Conservation (phyloP, 129 eudicot genomes). For the Calendula officinalis region DNA sequence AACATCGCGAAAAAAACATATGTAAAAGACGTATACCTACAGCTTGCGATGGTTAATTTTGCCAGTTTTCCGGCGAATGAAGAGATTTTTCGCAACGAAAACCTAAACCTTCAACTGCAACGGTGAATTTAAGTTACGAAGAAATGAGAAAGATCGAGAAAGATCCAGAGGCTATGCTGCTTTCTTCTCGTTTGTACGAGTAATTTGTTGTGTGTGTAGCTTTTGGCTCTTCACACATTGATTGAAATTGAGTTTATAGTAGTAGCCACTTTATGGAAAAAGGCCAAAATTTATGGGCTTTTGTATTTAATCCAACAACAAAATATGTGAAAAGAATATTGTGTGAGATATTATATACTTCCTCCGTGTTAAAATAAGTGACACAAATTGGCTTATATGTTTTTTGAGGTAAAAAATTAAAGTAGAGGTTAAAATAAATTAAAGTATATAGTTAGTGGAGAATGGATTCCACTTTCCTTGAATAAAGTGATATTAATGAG, state of each 20-base stretch:
- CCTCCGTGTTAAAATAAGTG: too few relatives aligned
- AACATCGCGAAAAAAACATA: not conserved
- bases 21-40: constrained; percentile 9
- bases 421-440: too few relatives aligned
- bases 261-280: not conserved
- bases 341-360: too few relatives aligned
- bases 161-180: constrained; percentile 13
- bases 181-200: not conserved
- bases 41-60: not conserved
- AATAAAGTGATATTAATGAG: too few relatives aligned
- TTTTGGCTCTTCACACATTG: not conserved
- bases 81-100: not conserved
- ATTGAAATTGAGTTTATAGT: not conserved
- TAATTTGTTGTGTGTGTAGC: not conserved
- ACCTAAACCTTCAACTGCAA: constrained; percentile 15
- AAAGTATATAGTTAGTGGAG: too few relatives aligned
- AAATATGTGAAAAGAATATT: too few relatives aligned
- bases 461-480: too few relatives aligned
- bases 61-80: constrained; percentile 3
- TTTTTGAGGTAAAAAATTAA: too few relatives aligned
- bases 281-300: constrained; percentile 9
- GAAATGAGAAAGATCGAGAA: constrained; percentile 21
- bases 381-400: too few relatives aligned
- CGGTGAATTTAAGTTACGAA: constrained; percentile 3
- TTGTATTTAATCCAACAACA: not conserved